phyloP scores from a whole-genome alignment of 208 protist species.

The Porcisia deanei region DNA sequence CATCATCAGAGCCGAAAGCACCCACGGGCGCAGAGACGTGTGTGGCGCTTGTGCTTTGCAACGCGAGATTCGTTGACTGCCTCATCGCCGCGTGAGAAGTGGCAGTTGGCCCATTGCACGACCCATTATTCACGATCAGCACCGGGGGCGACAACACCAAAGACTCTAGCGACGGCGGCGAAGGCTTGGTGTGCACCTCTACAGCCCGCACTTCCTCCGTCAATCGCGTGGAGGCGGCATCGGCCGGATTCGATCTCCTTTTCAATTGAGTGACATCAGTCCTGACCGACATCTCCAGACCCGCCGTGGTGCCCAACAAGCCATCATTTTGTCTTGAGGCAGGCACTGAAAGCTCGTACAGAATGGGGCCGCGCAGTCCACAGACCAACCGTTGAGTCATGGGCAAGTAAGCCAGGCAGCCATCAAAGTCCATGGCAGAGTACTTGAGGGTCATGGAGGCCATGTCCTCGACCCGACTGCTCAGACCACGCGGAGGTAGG shows the following conservation, averaged over 20 bases:
- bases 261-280: background rate
- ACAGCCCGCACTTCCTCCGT: background rate
- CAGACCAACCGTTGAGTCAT: constrained; percentile 51
- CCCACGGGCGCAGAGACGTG: background rate
- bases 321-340: background rate
- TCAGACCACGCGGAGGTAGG: constrained; percentile 32
- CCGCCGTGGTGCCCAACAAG: background rate
- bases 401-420: constrained; percentile 63
- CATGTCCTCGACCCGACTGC: constrained; percentile 62
- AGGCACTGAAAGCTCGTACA: constrained; percentile 49
- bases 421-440: constrained; percentile 61
- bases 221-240: background rate
- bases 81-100: background rate
- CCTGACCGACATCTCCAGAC: background rate
- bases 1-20: background rate
- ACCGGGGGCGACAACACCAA: background rate
- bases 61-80: background rate
- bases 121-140: background rate
- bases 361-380: constrained; percentile 60
- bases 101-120: background rate
- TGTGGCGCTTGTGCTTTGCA: too few species aligned
- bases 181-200: background rate
- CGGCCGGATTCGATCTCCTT: background rate
- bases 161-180: constrained; percentile 7
- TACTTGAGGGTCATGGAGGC: constrained; percentile 61